Base-by-base conservation (phyloP, 2,329 filamentous ascomycete genomes). In the Colletotrichum tropicicola region DNA sequence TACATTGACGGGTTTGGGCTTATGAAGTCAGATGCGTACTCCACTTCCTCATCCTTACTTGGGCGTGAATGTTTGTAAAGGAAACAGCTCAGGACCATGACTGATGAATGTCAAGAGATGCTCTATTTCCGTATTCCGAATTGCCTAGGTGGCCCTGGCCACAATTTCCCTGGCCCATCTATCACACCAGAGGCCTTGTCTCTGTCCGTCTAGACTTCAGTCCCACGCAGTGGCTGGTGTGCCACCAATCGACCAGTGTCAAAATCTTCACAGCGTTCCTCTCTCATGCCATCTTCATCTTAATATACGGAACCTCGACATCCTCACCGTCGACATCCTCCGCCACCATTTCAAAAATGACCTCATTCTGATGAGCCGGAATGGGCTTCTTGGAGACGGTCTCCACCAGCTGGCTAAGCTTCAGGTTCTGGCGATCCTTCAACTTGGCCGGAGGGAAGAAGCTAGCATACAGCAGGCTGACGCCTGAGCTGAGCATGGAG, bases 231-330 rank as follows among this genome's bases (percentile, higher is more conserved):
- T n/a, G n/a, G n/a, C n/a, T n/a, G n/a, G n/a, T n/a, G n/a, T 45
- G n/a, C 27, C 39, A 32, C 27, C 17, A 35, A 54, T 17, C n/a
- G 13, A 19, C n/a, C 17, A 19, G n/a, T 23, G 17, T 17, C 30
- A 6, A 57, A 3, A 47, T n/a, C 37, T 25, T 13, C 32, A 60
- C 23, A 23, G 6, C 21, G 8, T n/a, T n/a, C 19, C 6, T 51
- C 23, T 12, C 30, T 53, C 75, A 79, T 70, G 79, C 74, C 69
- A 94, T 81, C 82, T 91, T 95, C 69, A 97, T 89, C 89, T 95
- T 97, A 73, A 98, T 93, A 77, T 97, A 98, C 4, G 96, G 96
- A 70, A 98, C 92, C 80, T 99, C 96, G 2, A 98, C 95, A 77
- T 99, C 96, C 80, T 98, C 93, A 68, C 92, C 95, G 4, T 89